Percentiles rank a stretch among this genome's conserved stretches.
phyloP scores from a whole-genome alignment of 164 flowering plant species.

The Warburgia ugandensis region DNA sequence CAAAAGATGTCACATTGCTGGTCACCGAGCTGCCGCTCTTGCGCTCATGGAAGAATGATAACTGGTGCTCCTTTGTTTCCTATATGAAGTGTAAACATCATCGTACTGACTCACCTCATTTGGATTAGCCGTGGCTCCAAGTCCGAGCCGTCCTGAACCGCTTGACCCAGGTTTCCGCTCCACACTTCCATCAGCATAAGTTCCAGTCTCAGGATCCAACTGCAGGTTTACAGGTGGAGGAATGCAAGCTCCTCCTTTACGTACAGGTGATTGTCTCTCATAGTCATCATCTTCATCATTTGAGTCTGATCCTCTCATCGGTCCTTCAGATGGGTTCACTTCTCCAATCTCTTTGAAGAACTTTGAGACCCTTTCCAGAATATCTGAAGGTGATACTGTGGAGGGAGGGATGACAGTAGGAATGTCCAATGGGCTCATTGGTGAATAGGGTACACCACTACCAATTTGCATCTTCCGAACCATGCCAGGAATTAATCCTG shows the following conservation, averaged over 20 bases:
- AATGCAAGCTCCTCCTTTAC: conserved; percentile 96
- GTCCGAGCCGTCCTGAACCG: conserved; percentile 80
- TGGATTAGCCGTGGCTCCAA: conserved; percentile 83
- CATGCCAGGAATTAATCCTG: conserved; percentile 98
- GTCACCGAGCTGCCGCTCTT: conserved; percentile 46
- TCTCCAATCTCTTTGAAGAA: conserved; percentile 93
- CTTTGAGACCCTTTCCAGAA: conserved; percentile 81
- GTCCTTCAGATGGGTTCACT: conserved; percentile 92
- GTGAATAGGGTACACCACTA: conserved; percentile 97
- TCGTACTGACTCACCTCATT: conserved; percentile 90
- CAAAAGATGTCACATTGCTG: not conserved
- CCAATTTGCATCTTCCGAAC: conserved; percentile 97
- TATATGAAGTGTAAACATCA: conserved; percentile 87
- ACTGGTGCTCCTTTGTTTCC: conserved; percentile 87
- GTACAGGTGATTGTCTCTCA: conserved; percentile 56
- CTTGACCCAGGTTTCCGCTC: conserved; percentile 60
- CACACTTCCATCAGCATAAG: conserved; percentile 68
- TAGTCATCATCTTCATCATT: conserved; percentile 58
- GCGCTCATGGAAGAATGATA: conserved; percentile 94
- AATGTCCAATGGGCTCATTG: conserved; percentile 95
- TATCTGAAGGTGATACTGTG: conserved; percentile 56
- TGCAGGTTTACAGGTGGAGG: conserved; percentile 85
- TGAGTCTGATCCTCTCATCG: conserved; percentile 44
- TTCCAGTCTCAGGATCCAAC: conserved; percentile 73
- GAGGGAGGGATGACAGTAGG: conserved; percentile 96